Conservation (phyloP, 768 basidiomycete genomes). For the Pholiota conissans region DNA sequence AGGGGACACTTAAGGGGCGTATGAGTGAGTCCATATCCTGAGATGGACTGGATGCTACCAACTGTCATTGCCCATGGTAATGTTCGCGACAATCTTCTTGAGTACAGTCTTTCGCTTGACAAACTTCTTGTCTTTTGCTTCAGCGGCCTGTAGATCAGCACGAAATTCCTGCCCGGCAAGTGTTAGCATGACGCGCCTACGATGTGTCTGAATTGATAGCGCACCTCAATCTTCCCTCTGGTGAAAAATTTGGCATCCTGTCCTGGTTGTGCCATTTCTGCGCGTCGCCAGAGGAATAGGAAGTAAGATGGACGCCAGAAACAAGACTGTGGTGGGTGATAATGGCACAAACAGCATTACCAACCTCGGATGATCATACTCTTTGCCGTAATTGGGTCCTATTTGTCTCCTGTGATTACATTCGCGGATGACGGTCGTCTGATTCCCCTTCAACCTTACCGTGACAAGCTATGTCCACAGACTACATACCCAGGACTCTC, state of each 20-base stretch:
- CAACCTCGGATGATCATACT: conserved; percentile 6
- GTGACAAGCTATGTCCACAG: conserved; percentile 10
- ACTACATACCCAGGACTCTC: conserved; percentile 21
- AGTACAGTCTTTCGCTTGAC: conserved; percentile 89
- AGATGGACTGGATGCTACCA: conserved; percentile 40
- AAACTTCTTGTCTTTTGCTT: conserved; percentile 96
- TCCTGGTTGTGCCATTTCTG: conserved; percentile 54
- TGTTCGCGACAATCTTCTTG: conserved; percentile 98
- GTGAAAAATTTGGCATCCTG: conserved; percentile 93
- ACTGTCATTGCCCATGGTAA: conserved; percentile 99
- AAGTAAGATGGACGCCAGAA: not conserved
- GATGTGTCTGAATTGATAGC: conserved; percentile 4
- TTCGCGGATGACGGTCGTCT: too few species aligned
- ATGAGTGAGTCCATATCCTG: conserved; percentile 20
- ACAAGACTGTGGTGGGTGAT: not conserved
- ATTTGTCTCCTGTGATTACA: conserved; percentile 1
- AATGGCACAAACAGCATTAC: conserved; percentile 1
- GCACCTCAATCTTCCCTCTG: conserved; percentile 88
- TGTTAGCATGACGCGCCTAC: not conserved
- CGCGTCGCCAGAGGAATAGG: not conserved
- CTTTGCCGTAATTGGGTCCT: conserved; percentile 7
- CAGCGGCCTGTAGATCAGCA: conserved; percentile 86
- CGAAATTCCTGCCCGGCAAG: conserved; percentile 70
- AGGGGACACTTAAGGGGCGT: conserved; percentile 70
- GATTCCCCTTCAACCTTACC: not conserved